Base-by-base conservation (phyloP, 305 asterid genomes). In the Rubia peregrina region DNA sequence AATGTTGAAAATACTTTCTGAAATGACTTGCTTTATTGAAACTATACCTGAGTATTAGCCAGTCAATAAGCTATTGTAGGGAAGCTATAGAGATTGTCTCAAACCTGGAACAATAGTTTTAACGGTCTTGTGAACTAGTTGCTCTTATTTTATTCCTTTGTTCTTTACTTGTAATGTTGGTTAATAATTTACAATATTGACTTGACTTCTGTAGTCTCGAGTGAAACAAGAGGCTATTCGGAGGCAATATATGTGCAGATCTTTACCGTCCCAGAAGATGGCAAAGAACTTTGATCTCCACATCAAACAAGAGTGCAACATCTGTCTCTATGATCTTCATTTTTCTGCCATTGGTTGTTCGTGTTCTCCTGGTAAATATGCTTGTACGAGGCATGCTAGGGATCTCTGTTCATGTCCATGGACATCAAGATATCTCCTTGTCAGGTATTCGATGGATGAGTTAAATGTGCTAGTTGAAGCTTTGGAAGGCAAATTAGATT, bases 271-370 rank as follows among this genome's bases (percentile, higher is more conserved):
- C n/a, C 80, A 49, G 73, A 77, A 68, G 79, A 76, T 81, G 77
- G 88, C 72, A 65, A 70, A 84, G 11, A 85, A 82, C 69, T 65
- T 43, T 41, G 87, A 75, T 48, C 57, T 61, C 59, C 73, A 67
- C 51, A 22, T 78, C 24, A 88, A 85, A 83, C 60, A 75, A 82
- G 96, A 88, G 74, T 91, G 99, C 71, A 16, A 75, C 83, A 68
- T 81, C 70, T 94, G 97, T 84, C 79, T 57, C 5, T 88, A 75
- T 41, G 96, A 94, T 77, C 70, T 91, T 62, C 84, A 88, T 86
- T 83, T 91, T 67, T 89, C 97, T 55, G 85, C 85, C 9, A 80
- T 84, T 51, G 71, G 80, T 11, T 91, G 99, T 73, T 68, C 80
- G 6, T 94, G 97, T 75, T 91, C 92, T 49, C 89, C 92, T 14